Evolutionary conservation across 345 rosid genomes (phyloP), one percentile per base, ranked within the genome.

Genomic region (Eucalyptus viminalis): DNA sequence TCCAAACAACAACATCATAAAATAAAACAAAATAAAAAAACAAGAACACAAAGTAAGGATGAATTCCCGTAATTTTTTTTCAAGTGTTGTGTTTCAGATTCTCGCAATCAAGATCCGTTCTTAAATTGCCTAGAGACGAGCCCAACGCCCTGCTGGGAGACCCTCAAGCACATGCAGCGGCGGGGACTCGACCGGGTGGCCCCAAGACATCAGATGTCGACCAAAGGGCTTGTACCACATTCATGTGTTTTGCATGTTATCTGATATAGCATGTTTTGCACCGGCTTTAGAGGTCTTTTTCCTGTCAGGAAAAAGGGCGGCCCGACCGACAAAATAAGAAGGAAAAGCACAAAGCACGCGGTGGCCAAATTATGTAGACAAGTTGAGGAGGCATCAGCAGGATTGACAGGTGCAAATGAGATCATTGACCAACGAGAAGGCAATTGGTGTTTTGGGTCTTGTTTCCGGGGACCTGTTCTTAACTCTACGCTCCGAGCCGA

Each of bases 11-110:
- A 3, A 2, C 60, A 49, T 5, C 49, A 51, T 16, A 51, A 17
- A 34, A 51, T 17, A 49, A 12, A 13, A 34, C 37, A 34, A 34
- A 34, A 34, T 34, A 17, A 51, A 7, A 3, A 7, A 51, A 0
- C 9, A 51, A 51, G 9, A 51, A 0, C 22, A 17, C 1, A 51
- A 51, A 51, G 0, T 17, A 51, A 1, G 54, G 54, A 51, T 51
- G 54, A 51, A 51, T 51, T 51, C 0, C 22, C 22, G 21, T 17
- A 16, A 51, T 14, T 0, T 60, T 60, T 34, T 60, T 60, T 12
- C 16, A 27, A 24, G 67, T 1, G 67, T 60, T 60, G 31, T 60
- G 4, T 11, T 60, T 27, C 69, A 12, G 7, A 60, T 60, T 60
- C 69, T 4, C 31, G 0, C 67, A 12, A 27, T 60, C 16, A 60